Evolutionary conservation across 176 grass and related monocot species (phyloP).

Genomic region (Lolium multiflorum): DNA sequence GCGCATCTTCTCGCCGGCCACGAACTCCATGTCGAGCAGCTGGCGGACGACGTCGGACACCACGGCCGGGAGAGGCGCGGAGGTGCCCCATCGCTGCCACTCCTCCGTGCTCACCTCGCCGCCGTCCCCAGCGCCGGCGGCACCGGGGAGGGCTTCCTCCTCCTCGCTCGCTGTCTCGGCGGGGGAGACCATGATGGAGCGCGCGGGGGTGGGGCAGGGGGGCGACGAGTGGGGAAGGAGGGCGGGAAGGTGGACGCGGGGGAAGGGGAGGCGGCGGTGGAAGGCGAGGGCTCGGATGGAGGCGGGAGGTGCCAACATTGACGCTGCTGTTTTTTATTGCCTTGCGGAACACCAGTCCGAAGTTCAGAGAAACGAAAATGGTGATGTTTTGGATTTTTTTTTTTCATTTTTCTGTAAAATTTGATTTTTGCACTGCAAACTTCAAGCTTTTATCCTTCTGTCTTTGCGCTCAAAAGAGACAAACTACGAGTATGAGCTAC

Average conservation of each 20-base stretch:
- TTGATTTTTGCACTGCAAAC: no score
- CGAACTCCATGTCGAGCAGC: conserved; percentile 64
- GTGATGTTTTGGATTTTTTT: background rate
- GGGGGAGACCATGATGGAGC: conserved; percentile 45
- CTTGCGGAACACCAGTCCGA: background rate
- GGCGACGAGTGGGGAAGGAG: background rate
- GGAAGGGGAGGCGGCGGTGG: conserved; percentile 35
- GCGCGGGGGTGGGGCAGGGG: background rate
- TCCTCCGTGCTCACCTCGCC: conserved; percentile 59
- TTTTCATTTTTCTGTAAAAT: no score
- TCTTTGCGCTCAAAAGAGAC: no score
- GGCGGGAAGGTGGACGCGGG: conserved; percentile 5
- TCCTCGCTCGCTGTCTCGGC: conserved; percentile 28
- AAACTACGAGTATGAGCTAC: no score
- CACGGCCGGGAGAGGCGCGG: conserved; percentile 60
- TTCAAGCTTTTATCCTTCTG: no score
- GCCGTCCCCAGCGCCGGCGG: background rate
- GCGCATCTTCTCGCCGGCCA: conserved; percentile 59
- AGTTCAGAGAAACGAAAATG: background rate
- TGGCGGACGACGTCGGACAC: conserved; percentile 53
- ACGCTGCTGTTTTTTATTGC: conserved; percentile 29
- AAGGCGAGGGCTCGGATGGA: conserved; percentile 43
- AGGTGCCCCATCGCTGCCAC: conserved; percentile 86
- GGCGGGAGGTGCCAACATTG: conserved; percentile 50
- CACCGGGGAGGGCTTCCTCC: conserved; percentile 28